These are phyloP conservation scores for Limnomonas spitsbergensis DNA, from an alignment of 139 green algal genomes.

Conservation along the genomic window DNA sequence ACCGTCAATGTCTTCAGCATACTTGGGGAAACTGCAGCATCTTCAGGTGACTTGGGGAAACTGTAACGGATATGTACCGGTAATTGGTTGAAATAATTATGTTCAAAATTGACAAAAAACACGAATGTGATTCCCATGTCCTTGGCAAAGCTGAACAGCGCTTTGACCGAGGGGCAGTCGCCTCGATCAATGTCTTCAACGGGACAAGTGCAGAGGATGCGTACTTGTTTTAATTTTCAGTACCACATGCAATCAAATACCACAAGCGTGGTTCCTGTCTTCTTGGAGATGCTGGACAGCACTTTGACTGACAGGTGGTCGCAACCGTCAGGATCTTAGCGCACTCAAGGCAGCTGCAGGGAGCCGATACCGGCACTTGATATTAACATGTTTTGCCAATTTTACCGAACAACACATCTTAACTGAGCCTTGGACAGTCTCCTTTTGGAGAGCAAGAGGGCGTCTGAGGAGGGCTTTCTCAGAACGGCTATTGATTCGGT, in stretches of 20 bases:
- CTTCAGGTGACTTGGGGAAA: conserved; percentile 90
- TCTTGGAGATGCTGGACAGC: not conserved
- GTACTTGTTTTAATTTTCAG: not conserved
- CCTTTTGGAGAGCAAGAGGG: too few relatives aligned
- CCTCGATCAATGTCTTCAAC: conserved; percentile 82
- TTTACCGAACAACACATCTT: too few relatives aligned
- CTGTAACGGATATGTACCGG: conserved; percentile 82
- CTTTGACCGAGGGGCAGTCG: conserved; percentile 39
- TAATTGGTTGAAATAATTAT: conserved; percentile 93
- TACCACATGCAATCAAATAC: not conserved
- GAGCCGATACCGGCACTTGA: too few relatives aligned
- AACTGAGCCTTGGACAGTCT: too few relatives aligned
- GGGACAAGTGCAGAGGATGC: not conserved
- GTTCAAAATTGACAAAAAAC: not conserved
- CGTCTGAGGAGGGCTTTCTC: too few relatives aligned
- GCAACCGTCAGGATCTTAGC: too few relatives aligned
- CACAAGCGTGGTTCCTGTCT: too few relatives aligned
- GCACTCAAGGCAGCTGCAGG: too few relatives aligned
- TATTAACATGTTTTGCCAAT: too few relatives aligned
- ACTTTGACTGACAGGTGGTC: not conserved
- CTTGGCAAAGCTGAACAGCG: conserved; percentile 22
- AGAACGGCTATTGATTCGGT: too few relatives aligned
- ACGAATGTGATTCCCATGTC: conserved; percentile 54
- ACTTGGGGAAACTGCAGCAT: conserved; percentile 83
- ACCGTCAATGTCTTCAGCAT: conserved; percentile 86